Percentiles rank a stretch among this genome's conserved stretches.
Evolutionary conservation across 2,329 filamentous ascomycete genomes (phyloP).

Genomic region (Fusarium euwallaceae): DNA sequence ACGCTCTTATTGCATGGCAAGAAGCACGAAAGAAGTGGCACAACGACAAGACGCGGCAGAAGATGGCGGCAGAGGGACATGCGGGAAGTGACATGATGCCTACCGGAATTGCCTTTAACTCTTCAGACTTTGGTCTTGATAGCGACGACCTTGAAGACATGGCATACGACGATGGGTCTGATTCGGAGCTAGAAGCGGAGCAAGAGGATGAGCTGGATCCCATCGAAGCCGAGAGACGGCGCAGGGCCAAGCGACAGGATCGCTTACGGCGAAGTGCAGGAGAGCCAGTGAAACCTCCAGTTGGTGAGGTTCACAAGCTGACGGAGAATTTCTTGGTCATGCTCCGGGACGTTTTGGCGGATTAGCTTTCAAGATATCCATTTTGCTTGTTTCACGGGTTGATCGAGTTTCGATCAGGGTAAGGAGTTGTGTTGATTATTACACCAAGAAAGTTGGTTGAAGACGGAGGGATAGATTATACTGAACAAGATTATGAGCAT

Average conservation of each 20-base stretch:
- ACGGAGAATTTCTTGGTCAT: constrained; percentile 84
- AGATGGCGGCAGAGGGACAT: constrained; percentile 89
- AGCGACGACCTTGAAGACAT: constrained; percentile 89
- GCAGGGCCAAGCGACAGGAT: constrained; percentile 83
- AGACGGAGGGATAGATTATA: constrained; percentile 6
- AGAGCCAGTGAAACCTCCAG: constrained; percentile 83
- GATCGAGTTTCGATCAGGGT: not conserved
- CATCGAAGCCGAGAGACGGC: constrained; percentile 86
- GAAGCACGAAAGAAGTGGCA: constrained; percentile 98
- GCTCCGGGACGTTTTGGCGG: constrained; percentile 83
- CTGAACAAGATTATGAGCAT: constrained; percentile 5
- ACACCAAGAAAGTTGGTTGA: not conserved
- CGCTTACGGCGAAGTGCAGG: constrained; percentile 83
- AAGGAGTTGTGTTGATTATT: constrained; percentile 19
- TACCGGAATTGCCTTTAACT: constrained; percentile 75
- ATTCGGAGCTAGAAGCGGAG: constrained; percentile 78
- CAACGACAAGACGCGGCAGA: constrained; percentile 95
- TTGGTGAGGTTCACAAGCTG: constrained; percentile 85
- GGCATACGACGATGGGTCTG: constrained; percentile 78
- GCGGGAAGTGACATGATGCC: constrained; percentile 62
- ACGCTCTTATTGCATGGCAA: constrained; percentile 92
- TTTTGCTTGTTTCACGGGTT: constrained; percentile 12
- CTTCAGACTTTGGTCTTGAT: constrained; percentile 90
- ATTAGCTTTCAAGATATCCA: constrained; percentile 60
- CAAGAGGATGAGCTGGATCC: constrained; percentile 86